A percentile compares a stretch with the other conserved stretches of the same genome.
Evolutionary conservation across 139 green algal species (phyloP).

Genomic region (Mesotaenium endlicherianum): DNA sequence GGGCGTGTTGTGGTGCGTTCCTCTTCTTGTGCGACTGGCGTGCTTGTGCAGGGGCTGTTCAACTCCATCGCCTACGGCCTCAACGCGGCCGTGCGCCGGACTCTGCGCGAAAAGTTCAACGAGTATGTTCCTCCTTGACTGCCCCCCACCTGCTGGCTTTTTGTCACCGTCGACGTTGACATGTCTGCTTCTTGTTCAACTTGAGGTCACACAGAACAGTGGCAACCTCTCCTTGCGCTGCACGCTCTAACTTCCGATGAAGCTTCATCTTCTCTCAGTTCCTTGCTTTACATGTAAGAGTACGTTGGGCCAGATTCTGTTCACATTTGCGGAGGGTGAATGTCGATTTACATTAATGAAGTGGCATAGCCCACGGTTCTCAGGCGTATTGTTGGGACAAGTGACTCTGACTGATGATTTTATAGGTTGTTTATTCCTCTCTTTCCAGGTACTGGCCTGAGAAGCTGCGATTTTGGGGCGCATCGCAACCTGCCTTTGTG

Average conservation of each 20-base stretch:
- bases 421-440: neutral
- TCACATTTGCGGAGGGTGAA: neutral
- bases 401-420: neutral
- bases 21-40: too few relatives aligned
- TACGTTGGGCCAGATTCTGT: neutral
- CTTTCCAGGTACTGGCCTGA: conserved; percentile 26
- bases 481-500: conserved; percentile 10
- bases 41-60: conserved; percentile 45
- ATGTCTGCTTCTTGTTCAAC: neutral
- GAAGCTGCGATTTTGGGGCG: neutral
- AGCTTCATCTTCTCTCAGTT: neutral
- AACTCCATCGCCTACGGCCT: conserved; percentile 43
- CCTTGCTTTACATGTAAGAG: neutral
- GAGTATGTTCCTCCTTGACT: conserved; percentile 21
- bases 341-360: neutral
- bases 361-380: neutral
- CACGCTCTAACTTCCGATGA: neutral
- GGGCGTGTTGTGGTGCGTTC: too few relatives aligned
- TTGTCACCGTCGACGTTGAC: neutral
- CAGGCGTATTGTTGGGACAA: neutral
- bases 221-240: neutral
- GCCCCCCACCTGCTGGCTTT: neutral
- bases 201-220: neutral
- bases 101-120: conserved; percentile 23
- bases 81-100: conserved; percentile 34